Conservation (phyloP, 306 rosid species). For the Quercus suber region DNA sequence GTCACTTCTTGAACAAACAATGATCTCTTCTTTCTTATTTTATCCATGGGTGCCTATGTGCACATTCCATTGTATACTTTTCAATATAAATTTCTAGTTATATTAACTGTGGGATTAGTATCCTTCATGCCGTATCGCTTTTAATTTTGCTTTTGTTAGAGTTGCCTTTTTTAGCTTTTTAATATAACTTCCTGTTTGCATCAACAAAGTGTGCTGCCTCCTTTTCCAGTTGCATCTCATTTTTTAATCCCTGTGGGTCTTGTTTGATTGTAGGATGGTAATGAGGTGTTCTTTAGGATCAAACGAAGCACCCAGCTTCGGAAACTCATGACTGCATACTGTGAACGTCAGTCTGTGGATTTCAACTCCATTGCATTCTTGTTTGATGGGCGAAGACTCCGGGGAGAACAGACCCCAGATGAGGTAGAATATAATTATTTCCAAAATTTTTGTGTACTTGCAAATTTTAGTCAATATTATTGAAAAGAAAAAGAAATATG, state of each 20-base stretch:
- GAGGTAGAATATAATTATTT: constrained; percentile 34
- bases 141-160: background rate
- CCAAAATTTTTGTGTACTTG: too few species aligned
- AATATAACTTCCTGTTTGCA: background rate
- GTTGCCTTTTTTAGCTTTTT: background rate
- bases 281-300: constrained; percentile 54
- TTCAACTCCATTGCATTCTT: constrained; percentile 64
- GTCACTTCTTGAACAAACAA: background rate
- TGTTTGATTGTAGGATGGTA: constrained; percentile 44
- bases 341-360: constrained; percentile 49
- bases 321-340: constrained; percentile 65
- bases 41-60: background rate
- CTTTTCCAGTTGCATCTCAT: background rate
- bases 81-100: background rate
- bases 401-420: constrained; percentile 60
- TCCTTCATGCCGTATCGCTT: background rate
- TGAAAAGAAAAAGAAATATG: too few species aligned
- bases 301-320: constrained; percentile 48
- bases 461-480: too few species aligned
- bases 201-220: background rate
- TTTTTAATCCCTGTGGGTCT: background rate
- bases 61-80: background rate
- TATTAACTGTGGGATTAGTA: background rate
- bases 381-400: constrained; percentile 64
- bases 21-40: background rate